phyloP scores from a whole-genome alignment of 768 basidiomycete genomes.

The Aureoboletus auriporus region DNA sequence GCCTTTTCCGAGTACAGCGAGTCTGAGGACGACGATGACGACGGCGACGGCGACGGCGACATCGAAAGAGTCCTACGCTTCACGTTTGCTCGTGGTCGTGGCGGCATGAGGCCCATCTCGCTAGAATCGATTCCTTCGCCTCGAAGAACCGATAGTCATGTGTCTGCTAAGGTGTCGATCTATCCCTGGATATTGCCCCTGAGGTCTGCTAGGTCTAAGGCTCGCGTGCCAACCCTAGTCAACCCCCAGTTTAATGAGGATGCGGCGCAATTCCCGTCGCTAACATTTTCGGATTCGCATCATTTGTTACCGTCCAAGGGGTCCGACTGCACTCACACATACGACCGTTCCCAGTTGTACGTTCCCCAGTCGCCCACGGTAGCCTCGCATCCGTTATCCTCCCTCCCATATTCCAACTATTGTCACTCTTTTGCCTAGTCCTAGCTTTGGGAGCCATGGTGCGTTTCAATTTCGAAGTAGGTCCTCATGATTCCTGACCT shows the following conservation, averaged over 20 bases:
- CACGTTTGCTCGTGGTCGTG: not conserved
- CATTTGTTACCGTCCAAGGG: constrained; percentile 3
- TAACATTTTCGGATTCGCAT: not conserved
- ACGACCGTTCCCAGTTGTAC: constrained; percentile 1
- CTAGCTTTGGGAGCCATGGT: not conserved
- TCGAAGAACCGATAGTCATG: not conserved
- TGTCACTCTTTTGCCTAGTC: constrained; percentile 11
- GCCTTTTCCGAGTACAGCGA: constrained; percentile 3
- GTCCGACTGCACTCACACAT: not conserved
- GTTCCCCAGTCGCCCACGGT: not conserved
- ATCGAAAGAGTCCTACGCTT: not conserved
- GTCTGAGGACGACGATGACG: not conserved
- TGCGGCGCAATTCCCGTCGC: not conserved
- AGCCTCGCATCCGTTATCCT: not conserved
- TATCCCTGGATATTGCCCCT: constrained; percentile 6
- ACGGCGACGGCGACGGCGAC: not conserved
- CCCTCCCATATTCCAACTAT: constrained; percentile 9
- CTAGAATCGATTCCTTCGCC: not conserved
- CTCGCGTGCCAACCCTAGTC: not conserved
- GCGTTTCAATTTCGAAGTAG: not conserved
- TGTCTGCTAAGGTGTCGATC: constrained; percentile 2
- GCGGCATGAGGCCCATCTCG: not conserved
- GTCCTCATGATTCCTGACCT: not conserved
- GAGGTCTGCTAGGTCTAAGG: not conserved
- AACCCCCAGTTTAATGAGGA: not conserved